Base-by-base conservation (phyloP, 257 asterid species). In the Rehmannia glutinosa region DNA sequence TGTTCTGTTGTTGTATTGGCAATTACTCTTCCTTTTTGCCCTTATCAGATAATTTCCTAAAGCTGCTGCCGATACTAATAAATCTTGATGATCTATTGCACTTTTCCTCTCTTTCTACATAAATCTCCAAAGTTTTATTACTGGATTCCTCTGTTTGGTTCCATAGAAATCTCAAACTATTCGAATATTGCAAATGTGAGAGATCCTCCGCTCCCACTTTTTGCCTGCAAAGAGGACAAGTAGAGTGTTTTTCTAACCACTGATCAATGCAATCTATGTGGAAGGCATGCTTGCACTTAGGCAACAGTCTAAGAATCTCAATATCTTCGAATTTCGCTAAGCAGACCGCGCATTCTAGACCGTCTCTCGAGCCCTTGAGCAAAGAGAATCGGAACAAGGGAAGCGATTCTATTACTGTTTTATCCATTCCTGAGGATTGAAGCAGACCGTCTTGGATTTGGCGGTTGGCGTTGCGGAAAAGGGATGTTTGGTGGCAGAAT, bases 271-370 rank as follows among this genome's bases (percentile, higher is more conserved):
- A 88, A 28, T 60, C 74, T 0, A 83, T 73, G 65, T 88, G 96
- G 11, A 88, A 88, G 0, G 82, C 91, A 58, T 88, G 96, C 20
- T 75, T 78, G 64, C 96, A 88, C 42, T 76, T 82, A 0, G 93
- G 93, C 30, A 88, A 71, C 1, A 88, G 75, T 2, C 93, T 28
- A 0, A 88, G 76, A 36, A 86, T 41, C 45, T 88, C 96, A 10
- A 63, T 68, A 21, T 83, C 93, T 23, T 78, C 79, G 62, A 80
- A 88, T 52, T 49, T 83, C 1, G 90, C 75, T 2, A 88, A 62
- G 15, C 96, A 88, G 33, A 88, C 90, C 3, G 87, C 54, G 73
- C 96, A 88, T n/a, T 88, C 96, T 2, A 88, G 86, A 16, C 89
- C 93, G 3, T 80, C 64, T n/a, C 50, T 62, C 2, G 78, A 68